Conservation (phyloP, 2,329 filamentous ascomycete genomes). For the Arthrobotrys entomopaga region DNA sequence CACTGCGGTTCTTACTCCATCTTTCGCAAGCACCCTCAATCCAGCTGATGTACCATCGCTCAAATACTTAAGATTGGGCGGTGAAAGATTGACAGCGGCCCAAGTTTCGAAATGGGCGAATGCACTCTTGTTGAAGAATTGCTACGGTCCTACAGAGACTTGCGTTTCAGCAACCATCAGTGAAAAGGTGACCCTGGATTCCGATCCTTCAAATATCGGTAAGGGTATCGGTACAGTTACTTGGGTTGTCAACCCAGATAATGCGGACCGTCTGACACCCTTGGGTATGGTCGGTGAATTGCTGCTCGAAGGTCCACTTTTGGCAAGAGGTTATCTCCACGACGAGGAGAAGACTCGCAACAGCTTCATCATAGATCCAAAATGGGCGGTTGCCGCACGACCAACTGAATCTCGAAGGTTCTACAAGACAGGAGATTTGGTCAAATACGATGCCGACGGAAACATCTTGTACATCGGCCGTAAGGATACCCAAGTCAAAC, state of each 20-base stretch:
- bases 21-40: constrained; percentile 63
- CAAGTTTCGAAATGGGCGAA: constrained; percentile 24
- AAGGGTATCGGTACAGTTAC: constrained; percentile 20
- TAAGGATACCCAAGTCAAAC: constrained; percentile 75
- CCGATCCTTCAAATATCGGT: constrained; percentile 26
- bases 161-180: constrained; percentile 7
- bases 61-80: constrained; percentile 57
- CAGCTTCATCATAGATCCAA: constrained; percentile 58
- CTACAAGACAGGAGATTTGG: constrained; percentile 72
- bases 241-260: constrained; percentile 63
- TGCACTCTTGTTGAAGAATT: constrained; percentile 58
- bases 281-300: constrained; percentile 62
- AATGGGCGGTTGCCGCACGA: constrained; percentile 25
- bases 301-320: constrained; percentile 61
- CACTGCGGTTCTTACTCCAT: constrained; percentile 65
- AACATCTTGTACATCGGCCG: constrained; percentile 70
- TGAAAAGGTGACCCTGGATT: constrained; percentile 1
- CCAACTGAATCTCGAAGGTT: constrained; percentile 58
- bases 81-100: constrained; percentile 10
- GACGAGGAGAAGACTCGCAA: constrained; percentile 61
- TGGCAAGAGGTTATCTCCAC: constrained; percentile 63
- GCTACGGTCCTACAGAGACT: constrained; percentile 62
- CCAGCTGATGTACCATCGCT: constrained; percentile 62
- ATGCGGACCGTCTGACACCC: constrained; percentile 61
- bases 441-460: constrained; percentile 67